phyloP scores from a whole-genome alignment of 2,329 filamentous ascomycete species.

The Penicillium sp. region DNA sequence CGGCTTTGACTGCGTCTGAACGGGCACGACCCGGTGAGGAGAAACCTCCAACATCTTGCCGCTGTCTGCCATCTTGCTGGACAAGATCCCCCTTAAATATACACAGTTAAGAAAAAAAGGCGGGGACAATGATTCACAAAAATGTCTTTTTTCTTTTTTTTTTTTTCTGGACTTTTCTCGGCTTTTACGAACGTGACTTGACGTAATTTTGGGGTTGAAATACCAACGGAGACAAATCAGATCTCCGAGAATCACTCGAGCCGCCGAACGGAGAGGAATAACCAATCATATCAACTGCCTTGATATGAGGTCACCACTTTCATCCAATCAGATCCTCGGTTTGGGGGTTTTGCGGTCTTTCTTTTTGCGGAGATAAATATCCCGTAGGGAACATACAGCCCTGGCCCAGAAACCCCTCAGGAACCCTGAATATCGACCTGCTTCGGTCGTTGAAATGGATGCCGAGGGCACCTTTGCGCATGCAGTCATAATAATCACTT shows the following conservation, averaged over 20 bases:
- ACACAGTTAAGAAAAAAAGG: slow-evolving; percentile 6
- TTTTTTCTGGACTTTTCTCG: slow-evolving; percentile 13
- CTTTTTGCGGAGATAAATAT: slow-evolving; percentile 2
- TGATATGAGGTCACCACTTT: neutral
- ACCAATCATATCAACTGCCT: neutral
- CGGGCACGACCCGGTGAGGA: slow-evolving; percentile 20
- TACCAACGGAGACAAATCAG: slow-evolving; percentile 36
- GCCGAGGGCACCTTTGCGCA: slow-evolving; percentile 1
- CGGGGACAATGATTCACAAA: slow-evolving; percentile 10
- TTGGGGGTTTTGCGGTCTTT: slow-evolving; percentile 13
- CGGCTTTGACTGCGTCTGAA: slow-evolving; percentile 22
- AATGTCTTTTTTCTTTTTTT: neutral
- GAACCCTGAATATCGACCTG: neutral
- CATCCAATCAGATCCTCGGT: slow-evolving; percentile 35
- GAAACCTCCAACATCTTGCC: slow-evolving; percentile 31
- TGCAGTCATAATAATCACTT: neutral
- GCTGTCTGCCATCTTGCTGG: slow-evolving; percentile 35
- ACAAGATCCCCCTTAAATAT: slow-evolving; percentile 16
- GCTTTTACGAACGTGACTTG: slow-evolving; percentile 10
- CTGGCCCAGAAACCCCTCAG: neutral
- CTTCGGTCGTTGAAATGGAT: slow-evolving; percentile 11
- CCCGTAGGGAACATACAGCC: slow-evolving; percentile 18
- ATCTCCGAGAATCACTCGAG: slow-evolving; percentile 29
- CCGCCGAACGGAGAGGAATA: slow-evolving; percentile 9
- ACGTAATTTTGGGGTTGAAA: slow-evolving; percentile 25